Evolutionary conservation across 2,329 filamentous ascomycete species (phyloP).

Genomic region (Scedosporium minutisporum): DNA sequence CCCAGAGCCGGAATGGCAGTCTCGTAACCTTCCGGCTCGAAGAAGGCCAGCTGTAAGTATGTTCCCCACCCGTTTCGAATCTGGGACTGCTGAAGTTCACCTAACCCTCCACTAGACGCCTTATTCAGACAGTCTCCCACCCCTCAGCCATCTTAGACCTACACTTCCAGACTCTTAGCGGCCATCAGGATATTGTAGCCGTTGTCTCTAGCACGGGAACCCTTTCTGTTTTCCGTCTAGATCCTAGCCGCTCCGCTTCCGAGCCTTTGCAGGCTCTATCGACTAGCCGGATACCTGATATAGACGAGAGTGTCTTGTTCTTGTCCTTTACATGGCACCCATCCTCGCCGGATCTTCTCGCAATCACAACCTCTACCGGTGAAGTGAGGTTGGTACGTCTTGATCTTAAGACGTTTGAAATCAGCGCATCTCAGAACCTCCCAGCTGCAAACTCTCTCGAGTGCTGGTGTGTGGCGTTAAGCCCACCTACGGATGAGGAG

Average conservation of each 20-base stretch:
- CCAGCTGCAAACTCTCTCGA: slow-evolving; percentile 49
- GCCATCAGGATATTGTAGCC: slow-evolving; percentile 48
- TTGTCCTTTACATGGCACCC: slow-evolving; percentile 70
- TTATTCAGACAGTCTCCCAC: slow-evolving; percentile 50
- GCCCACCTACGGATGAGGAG: slow-evolving; percentile 17
- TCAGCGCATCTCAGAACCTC: slow-evolving; percentile 24
- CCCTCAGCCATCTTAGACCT: slow-evolving; percentile 75
- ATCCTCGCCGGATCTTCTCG: slow-evolving; percentile 41
- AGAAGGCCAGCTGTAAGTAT: background rate
- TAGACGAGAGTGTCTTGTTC: slow-evolving; percentile 52
- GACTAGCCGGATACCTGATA: slow-evolving; percentile 35
- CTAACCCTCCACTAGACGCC: slow-evolving; percentile 27
- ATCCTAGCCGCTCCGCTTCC: slow-evolving; percentile 23
- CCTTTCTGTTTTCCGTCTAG: slow-evolving; percentile 53
- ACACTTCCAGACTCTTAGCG: slow-evolving; percentile 56
- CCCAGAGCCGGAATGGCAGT: slow-evolving; percentile 63
- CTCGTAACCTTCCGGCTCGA: slow-evolving; percentile 54
- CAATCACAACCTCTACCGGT: slow-evolving; percentile 62
- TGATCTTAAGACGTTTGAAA: slow-evolving; percentile 26
- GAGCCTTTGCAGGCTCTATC: slow-evolving; percentile 28
- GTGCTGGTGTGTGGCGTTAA: slow-evolving; percentile 64
- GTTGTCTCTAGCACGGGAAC: slow-evolving; percentile 70
- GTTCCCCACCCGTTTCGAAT: background rate
- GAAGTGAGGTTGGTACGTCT: slow-evolving; percentile 47
- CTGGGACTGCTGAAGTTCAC: background rate